A percentile compares a stretch with the other conserved stretches of the same genome.
phyloP scores from a whole-genome alignment of 2,329 filamentous ascomycete genomes.

The Aureobasidium namibiae region DNA sequence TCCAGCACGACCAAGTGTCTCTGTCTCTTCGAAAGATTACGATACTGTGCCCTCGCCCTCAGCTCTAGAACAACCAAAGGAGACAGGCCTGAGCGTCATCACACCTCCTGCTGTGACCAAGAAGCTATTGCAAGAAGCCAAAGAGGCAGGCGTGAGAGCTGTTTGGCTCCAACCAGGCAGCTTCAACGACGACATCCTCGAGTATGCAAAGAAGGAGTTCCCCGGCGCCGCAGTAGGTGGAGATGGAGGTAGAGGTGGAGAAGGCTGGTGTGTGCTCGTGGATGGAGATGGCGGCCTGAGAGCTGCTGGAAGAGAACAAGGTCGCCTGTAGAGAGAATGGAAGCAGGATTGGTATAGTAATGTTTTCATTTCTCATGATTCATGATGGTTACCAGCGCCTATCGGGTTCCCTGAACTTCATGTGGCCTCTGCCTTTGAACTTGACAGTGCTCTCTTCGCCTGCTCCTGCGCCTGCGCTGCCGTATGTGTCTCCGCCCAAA shows the following conservation, averaged over 20 bases:
- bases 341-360: not conserved
- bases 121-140: constrained; percentile 68
- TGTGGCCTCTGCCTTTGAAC: constrained; percentile 33
- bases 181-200: constrained; percentile 67
- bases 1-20: constrained; percentile 58
- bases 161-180: constrained; percentile 90
- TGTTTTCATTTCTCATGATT: not conserved
- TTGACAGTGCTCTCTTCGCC: constrained; percentile 26
- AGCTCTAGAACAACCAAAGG: constrained; percentile 54
- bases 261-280: constrained; percentile 83
- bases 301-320: constrained; percentile 42
- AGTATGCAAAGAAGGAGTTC: constrained; percentile 62
- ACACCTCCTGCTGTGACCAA: constrained; percentile 75
- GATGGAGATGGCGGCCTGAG: constrained; percentile 63
- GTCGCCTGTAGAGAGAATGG: not conserved
- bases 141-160: constrained; percentile 59
- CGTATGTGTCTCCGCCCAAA: constrained; percentile 24
- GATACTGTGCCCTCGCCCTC: constrained; percentile 57
- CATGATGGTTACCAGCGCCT: constrained; percentile 11
- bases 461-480: constrained; percentile 18
- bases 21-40: constrained; percentile 52
- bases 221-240: constrained; percentile 57
- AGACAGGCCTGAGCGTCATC: constrained; percentile 76
- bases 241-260: constrained; percentile 56
- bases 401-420: constrained; percentile 29